phyloP scores from a whole-genome alignment of 2,329 filamentous ascomycete genomes.

The Fusarium xylarioides region DNA sequence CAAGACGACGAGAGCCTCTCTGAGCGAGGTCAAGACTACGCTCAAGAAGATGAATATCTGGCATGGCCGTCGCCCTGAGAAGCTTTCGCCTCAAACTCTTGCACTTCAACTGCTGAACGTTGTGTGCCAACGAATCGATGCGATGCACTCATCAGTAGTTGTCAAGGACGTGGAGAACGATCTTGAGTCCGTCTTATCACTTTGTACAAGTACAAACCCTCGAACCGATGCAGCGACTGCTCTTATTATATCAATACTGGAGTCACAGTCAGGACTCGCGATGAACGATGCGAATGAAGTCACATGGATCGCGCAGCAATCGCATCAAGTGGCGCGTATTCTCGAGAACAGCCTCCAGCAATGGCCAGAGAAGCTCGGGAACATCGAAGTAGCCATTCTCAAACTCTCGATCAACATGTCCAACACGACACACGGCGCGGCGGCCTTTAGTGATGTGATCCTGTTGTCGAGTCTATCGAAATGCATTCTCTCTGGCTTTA shows the following conservation, averaged over 20 bases:
- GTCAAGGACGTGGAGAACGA: constrained; percentile 43
- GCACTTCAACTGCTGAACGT: constrained; percentile 70
- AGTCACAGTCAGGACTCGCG: constrained; percentile 47
- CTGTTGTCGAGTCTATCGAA: constrained; percentile 60
- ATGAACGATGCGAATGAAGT: constrained; percentile 34
- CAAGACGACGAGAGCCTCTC: constrained; percentile 65
- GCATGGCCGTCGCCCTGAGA: constrained; percentile 60
- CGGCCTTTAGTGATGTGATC: constrained; percentile 70
- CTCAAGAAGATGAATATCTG: constrained; percentile 67
- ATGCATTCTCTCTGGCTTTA: constrained; percentile 62
- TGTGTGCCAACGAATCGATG: constrained; percentile 44
- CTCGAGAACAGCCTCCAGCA: constrained; percentile 42
- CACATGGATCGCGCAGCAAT: constrained; percentile 40
- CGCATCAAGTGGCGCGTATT: constrained; percentile 44
- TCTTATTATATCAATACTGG: constrained; percentile 53
- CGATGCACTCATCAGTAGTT: constrained; percentile 42
- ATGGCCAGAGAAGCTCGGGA: constrained; percentile 44
- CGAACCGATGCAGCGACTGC: constrained; percentile 51
- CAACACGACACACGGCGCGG: constrained; percentile 80
- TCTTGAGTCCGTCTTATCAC: constrained; percentile 38
- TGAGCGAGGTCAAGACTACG: constrained; percentile 63
- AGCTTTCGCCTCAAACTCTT: constrained; percentile 69
- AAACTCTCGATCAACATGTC: constrained; percentile 84
- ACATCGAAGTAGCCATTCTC: constrained; percentile 44
- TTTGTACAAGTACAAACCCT: constrained; percentile 28